Conservation (phyloP, 2,329 filamentous ascomycete species). For the Aureobasidium subglaciale region DNA sequence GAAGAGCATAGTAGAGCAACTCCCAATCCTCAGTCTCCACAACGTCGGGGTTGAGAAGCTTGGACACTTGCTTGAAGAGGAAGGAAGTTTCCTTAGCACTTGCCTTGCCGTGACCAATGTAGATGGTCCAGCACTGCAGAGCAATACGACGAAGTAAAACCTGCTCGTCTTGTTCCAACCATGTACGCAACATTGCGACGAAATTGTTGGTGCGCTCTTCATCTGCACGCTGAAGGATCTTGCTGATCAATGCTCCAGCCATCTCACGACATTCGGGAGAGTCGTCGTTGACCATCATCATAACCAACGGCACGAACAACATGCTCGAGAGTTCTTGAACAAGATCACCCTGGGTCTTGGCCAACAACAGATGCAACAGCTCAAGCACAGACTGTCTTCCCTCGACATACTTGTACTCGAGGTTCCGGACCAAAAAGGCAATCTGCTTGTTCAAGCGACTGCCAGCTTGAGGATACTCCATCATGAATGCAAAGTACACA, state of each 20-base stretch:
- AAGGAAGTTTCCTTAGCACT: conserved; percentile 62
- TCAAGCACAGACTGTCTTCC: conserved; percentile 92
- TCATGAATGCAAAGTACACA: conserved; percentile 87
- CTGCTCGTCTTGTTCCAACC: conserved; percentile 71
- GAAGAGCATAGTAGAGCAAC: conserved; percentile 65
- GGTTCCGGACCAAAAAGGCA: conserved; percentile 79
- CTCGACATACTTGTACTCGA: conserved; percentile 82
- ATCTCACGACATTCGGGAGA: conserved; percentile 77
- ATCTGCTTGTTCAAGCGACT: conserved; percentile 84
- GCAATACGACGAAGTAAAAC: conserved; percentile 63
- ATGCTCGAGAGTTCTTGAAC: conserved; percentile 73
- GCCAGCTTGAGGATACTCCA: conserved; percentile 90
- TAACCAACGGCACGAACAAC: conserved; percentile 79
- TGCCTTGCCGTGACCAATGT: conserved; percentile 61
- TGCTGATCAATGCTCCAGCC: conserved; percentile 70
- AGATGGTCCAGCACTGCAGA: conserved; percentile 74
- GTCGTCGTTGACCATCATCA: conserved; percentile 83
- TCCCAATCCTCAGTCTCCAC: conserved; percentile 57
- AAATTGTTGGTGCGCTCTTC: conserved; percentile 65
- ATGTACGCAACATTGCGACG: conserved; percentile 59
- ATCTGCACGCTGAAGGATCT: conserved; percentile 72
- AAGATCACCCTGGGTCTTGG: conserved; percentile 74
- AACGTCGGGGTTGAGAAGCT: conserved; percentile 43
- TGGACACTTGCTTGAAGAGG: conserved; percentile 46
- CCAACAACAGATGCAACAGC: conserved; percentile 75